Evolutionary conservation across 2,329 filamentous ascomycete genomes (phyloP), one percentile per base, ranked within the genome.

Genomic region (Uncinocarpus reesii): DNA sequence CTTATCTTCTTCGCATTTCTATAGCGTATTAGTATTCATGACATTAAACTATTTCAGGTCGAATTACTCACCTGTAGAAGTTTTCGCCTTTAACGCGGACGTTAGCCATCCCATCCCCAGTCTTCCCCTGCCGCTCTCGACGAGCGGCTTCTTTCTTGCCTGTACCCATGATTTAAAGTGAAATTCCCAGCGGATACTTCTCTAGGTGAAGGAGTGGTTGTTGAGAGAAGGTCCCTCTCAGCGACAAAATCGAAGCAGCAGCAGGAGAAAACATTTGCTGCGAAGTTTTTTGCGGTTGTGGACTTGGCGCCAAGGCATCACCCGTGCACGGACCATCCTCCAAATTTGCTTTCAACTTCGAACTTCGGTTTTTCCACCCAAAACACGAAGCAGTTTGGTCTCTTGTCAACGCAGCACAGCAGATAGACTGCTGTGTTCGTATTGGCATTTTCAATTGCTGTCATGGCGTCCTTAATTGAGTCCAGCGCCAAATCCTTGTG

Each of bases 1-100:
- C 90, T 93, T 58, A 94, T 77, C 71, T 87, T 88, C 72, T 95
- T 95, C 59, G 85, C 86, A 74, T 70, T 68, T 58, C 75, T 75
- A 55, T 13, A 53, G n/a, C n/a, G n/a, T n/a, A n/a, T n/a, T n/a
- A n/a, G n/a, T n/a, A n/a, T n/a, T n/a, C n/a, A n/a, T n/a, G n/a
- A n/a, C n/a, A n/a, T n/a, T n/a, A n/a, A n/a, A n/a, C n/a, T n/a
- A n/a, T n/a, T n/a, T n/a, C n/a, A n/a, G n/a, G n/a, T n/a, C n/a
- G n/a, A n/a, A n/a, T n/a, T n/a, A n/a, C n/a, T 56, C 72, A 83
- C 76, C 86, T 81, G 74, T 96, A 96, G 73, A 96, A 98, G 74
- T 96, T 96, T 76, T 96, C 90, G 71, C 92, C 92, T 73, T 98
- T 98, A 59, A 81, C 76, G 61, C 83, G 86, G 62, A 96, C 86